Evolutionary conservation across 2,329 filamentous ascomycete genomes (phyloP), one percentile per base, ranked within the genome.

Genomic region (Phaeosphaeriaceae sp.): DNA sequence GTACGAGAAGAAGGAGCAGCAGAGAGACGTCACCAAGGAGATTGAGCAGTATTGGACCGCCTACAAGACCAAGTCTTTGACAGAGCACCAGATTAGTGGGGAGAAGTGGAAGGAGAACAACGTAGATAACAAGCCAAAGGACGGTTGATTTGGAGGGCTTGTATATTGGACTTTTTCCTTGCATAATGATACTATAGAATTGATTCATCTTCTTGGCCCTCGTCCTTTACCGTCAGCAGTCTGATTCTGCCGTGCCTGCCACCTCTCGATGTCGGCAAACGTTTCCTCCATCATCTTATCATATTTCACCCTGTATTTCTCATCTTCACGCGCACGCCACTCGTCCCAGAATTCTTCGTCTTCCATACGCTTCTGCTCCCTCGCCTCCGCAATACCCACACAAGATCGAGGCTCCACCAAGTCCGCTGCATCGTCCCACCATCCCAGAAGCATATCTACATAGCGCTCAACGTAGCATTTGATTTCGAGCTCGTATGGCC

Each of bases 1-100:
- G 24, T 67, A 64, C 48, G 61, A 70, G 27, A 61, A 64, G 9
- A 60, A 58, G 7, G 59, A 53, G 45, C 61, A 67, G 9, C 60
- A 62, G 5, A 60, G 76, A 42, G 64, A 74, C 48, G 50, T 65
- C 7, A 60, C 70, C n/a, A 41, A 68, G 5, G 72, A 72, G 20
- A 36, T 75, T 70, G 46, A 65, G 53, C 11, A 59, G 31, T 56
- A 74, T 62, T 51, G 65, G 57, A 56, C 61, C 27, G 44, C 19
- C 19, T 60, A 50, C 47, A 22, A 48, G 40, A 36, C 15, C 3
- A 44, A 47, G 11, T 42, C 21, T 11, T 19, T 63, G 44, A 62
- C 56, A 7, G 51, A 54, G 7, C 33, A 41, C 5, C 60, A 59
- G 51, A 61, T 50, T 6, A 45, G 47, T 6, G 58, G 58, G 11